These are phyloP conservation scores for Vaccinium vitisidaea DNA, from an alignment of 148 eudicot genomes.

Conservation along the genomic window DNA sequence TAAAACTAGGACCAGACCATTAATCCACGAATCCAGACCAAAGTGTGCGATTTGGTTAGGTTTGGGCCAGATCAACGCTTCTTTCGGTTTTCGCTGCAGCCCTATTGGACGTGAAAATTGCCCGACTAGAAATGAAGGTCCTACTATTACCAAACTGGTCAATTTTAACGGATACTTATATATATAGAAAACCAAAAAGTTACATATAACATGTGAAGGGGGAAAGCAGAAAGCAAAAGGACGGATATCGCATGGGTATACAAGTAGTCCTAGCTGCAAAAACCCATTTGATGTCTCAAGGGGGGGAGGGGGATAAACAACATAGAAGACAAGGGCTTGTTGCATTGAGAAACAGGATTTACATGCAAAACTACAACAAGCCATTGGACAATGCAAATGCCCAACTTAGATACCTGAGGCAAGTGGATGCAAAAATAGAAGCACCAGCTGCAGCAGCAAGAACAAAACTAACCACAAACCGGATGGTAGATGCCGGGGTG, in stretches of 20 bases:
- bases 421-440: slow-evolving; percentile 29
- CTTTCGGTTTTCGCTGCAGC: no score
- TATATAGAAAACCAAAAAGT: neutral
- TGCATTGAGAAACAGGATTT: slow-evolving; percentile 23
- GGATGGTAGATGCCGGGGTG: slow-evolving; percentile 18
- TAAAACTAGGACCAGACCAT: neutral
- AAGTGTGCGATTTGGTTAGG: no score
- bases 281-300: neutral
- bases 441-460: slow-evolving; percentile 26
- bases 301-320: neutral
- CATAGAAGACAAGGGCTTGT: neutral
- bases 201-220: neutral
- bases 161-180: neutral
- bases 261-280: neutral
- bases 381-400: slow-evolving; percentile 2
- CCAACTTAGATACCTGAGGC: slow-evolving; percentile 1
- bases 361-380: slow-evolving; percentile 22
- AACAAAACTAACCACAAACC: slow-evolving; percentile 17
- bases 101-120: neutral
- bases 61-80: no score
- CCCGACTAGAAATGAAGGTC: neutral
- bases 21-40: no score
- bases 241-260: neutral
- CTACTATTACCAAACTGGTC: neutral
- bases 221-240: neutral